A percentile compares a stretch with the other conserved stretches of the same genome.
Evolutionary conservation across 129 eudicot genomes (phyloP).

Genomic region (Chrysanthemum lavandulifolium): DNA sequence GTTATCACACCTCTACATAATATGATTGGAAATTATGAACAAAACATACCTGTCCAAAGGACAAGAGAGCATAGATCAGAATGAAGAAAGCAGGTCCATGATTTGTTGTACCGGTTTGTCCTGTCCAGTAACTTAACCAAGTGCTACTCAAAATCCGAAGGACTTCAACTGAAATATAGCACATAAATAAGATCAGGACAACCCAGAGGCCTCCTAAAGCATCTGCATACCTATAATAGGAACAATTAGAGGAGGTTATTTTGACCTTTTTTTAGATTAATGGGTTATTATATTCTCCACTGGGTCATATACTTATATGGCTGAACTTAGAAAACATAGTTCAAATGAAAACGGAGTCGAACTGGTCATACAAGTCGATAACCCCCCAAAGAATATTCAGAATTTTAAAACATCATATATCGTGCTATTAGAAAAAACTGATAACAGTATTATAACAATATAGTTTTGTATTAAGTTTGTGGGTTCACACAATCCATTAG

Average conservation of each 20-base stretch:
- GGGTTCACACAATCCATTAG: no score
- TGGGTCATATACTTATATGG: background rate
- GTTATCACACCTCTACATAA: background rate
- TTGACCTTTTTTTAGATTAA: background rate
- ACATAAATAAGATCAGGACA: constrained; percentile 61
- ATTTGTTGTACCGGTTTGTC: constrained; percentile 41
- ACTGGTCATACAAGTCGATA: background rate
- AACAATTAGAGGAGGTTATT: background rate
- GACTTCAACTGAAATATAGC: constrained; percentile 68
- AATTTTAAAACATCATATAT: no score
- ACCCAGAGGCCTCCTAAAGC: constrained; percentile 94
- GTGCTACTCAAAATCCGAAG: constrained; percentile 89
- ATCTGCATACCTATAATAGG: constrained; percentile 58
- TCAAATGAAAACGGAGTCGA: no score
- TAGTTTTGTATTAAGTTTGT: no score
- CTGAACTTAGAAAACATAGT: no score
- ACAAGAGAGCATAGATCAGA: constrained; percentile 62
- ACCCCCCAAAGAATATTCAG: no score
- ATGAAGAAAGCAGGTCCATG: constrained; percentile 63
- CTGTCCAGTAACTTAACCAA: constrained; percentile 95
- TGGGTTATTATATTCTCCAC: no score
- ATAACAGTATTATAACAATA: no score
- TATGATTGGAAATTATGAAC: background rate
- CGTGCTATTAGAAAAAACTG: no score
- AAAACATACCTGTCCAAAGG: constrained; percentile 73